A percentile compares a stretch with the other conserved stretches of the same genome.
These are phyloP conservation scores for Xylaria cubensis DNA, from an alignment of 495 filamentous ascomycete genomes.

Conservation along the genomic window DNA sequence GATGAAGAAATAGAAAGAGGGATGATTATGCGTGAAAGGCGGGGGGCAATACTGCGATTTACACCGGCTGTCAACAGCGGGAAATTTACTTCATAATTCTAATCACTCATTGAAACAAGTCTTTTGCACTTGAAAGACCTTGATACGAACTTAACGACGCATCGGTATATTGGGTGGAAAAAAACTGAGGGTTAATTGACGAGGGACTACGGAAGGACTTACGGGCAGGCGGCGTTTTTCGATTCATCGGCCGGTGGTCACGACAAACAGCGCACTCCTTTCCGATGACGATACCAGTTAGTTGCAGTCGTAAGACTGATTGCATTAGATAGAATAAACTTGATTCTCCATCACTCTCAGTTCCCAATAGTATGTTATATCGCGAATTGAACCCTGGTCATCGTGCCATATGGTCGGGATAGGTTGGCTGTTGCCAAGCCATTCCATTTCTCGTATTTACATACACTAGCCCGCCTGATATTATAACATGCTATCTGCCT, in stretches of 20 bases:
- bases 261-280: conserved; percentile 19
- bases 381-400: background rate
- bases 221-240: conserved; percentile 20
- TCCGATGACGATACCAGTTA: conserved; percentile 7
- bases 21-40: conserved; percentile 14
- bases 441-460: conserved; percentile 22
- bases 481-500: background rate
- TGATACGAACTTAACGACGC: conserved; percentile 13
- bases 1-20: background rate
- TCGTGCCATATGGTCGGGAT: conserved; percentile 15
- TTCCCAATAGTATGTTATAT: background rate
- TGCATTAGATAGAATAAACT: conserved; percentile 17
- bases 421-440: conserved; percentile 13
- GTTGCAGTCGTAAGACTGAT: conserved; percentile 6
- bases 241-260: conserved; percentile 19
- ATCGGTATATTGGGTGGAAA: conserved; percentile 8
- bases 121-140: background rate
- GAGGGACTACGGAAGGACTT: background rate
- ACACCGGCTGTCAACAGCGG: background rate
- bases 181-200: conserved; percentile 13
- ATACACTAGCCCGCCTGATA: too few species aligned
- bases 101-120: conserved; percentile 7
- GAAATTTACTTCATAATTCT: background rate
- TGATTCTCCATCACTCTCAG: background rate
- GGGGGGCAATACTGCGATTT: background rate